Percentiles rank a stretch among this genome's conserved stretches.
These are phyloP conservation scores for Delitschia confertaspora DNA, from an alignment of 495 filamentous ascomycete genomes.

Conservation along the genomic window DNA sequence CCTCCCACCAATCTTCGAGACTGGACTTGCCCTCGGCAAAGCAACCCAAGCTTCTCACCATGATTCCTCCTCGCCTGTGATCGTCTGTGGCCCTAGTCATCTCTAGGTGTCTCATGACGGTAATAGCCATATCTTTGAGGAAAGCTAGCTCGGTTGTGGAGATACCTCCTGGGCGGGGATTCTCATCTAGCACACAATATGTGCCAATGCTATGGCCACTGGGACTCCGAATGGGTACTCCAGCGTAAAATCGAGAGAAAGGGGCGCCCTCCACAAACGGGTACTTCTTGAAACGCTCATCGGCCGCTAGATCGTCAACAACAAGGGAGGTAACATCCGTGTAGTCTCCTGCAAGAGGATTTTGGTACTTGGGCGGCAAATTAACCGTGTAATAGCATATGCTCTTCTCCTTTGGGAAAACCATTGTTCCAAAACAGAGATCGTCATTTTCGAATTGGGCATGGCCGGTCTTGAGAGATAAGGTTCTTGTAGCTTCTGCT, in stretches of 20 bases:
- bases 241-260: conserved; percentile 51
- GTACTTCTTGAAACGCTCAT: conserved; percentile 42
- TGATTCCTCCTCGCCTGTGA: conserved; percentile 47
- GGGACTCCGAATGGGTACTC: conserved; percentile 57
- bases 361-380: conserved; percentile 27
- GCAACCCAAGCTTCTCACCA: conserved; percentile 52
- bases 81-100: conserved; percentile 48
- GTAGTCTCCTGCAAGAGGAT: conserved; percentile 33
- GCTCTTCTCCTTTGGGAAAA: conserved; percentile 38
- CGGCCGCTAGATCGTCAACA: conserved; percentile 43
- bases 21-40: conserved; percentile 49
- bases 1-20: conserved; percentile 16
- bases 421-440: conserved; percentile 36
- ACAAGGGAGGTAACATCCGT: conserved; percentile 30
- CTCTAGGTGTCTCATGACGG: conserved; percentile 58
- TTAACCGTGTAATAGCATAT: conserved; percentile 44
- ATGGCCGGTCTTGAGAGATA: conserved; percentile 38
- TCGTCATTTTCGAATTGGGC: conserved; percentile 29
- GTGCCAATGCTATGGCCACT: conserved; percentile 63
- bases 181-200: conserved; percentile 56
- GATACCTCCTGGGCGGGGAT: conserved; percentile 37
- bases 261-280: conserved; percentile 40
- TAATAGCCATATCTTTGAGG: conserved; percentile 41
- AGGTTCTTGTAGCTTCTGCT: conserved; percentile 51
- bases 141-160: conserved; percentile 25